Percentiles rank a stretch among this genome's conserved stretches.
These are phyloP conservation scores for Phytophthora macrochlamydospora DNA, from an alignment of 352 stramenopile species.

Conservation along the genomic window DNA sequence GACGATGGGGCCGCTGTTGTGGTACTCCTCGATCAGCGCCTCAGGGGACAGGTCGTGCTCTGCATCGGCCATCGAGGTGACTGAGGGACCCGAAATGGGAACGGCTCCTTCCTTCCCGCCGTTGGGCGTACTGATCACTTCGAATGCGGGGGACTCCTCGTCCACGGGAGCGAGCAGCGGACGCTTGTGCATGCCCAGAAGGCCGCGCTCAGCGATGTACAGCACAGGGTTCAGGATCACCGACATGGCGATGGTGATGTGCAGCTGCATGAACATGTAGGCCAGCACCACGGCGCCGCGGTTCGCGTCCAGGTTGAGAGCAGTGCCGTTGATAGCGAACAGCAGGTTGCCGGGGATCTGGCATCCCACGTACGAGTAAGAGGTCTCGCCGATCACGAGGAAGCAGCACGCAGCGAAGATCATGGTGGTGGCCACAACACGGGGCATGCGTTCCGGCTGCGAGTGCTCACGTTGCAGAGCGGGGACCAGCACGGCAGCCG, in stretches of 20 bases:
- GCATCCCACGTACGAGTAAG: conserved; percentile 46
- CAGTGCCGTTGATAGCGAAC: conserved; percentile 45
- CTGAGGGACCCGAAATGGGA: conserved; percentile 17
- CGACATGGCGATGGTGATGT: conserved; percentile 54
- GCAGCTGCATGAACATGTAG: conserved; percentile 57
- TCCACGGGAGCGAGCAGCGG: conserved; percentile 13
- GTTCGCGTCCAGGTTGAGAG: conserved; percentile 42
- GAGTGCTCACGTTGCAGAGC: conserved; percentile 54
- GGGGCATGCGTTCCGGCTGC: conserved; percentile 51
- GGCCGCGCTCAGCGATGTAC: conserved; percentile 43
- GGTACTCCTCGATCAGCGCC: conserved; percentile 35
- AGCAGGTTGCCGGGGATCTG: conserved; percentile 59
- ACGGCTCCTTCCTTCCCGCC: conserved; percentile 16
- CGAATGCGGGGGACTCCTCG: conserved; percentile 26
- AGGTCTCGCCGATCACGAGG: conserved; percentile 43
- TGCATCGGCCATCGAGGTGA: conserved; percentile 36
- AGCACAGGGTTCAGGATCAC: conserved; percentile 53
- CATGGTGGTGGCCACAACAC: conserved; percentile 46
- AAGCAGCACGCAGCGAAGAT: conserved; percentile 47
- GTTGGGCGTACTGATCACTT: conserved; percentile 18
- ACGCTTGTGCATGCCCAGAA: conserved; percentile 57
- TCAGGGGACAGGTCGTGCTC: conserved; percentile 37
- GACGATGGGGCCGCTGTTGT: conserved; percentile 34
- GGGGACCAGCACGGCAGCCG: conserved; percentile 48
- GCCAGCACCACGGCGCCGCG: conserved; percentile 43